These are phyloP conservation scores for Crithidia acanthocephali DNA, from an alignment of 208 protist genomes.

Conservation along the genomic window DNA sequence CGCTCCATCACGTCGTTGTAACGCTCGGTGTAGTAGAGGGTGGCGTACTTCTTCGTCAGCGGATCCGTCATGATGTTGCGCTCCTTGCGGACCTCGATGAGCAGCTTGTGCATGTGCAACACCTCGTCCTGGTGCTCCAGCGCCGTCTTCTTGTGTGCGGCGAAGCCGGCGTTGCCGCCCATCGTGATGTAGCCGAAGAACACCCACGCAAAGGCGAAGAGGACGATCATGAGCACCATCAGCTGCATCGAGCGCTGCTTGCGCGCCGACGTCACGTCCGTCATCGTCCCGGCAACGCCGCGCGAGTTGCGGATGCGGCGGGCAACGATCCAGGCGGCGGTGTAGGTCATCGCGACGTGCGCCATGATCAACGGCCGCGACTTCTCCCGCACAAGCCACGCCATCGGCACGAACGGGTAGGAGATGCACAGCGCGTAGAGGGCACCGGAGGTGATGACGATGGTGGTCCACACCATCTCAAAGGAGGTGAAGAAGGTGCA, in stretches of 20 bases:
- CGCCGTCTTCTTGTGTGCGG: constrained; percentile 45
- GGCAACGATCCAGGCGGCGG: constrained; percentile 23
- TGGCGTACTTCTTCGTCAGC: constrained; percentile 40
- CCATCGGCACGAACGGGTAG: constrained; percentile 83
- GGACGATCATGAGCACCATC: constrained; percentile 48
- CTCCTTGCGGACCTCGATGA: constrained; percentile 43
- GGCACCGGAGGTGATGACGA: constrained; percentile 20
- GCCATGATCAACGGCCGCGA: constrained; percentile 45
- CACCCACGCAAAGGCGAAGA: constrained; percentile 43
- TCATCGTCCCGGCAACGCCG: constrained; percentile 19
- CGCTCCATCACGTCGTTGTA: constrained; percentile 42
- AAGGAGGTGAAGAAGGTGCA: constrained; percentile 51
- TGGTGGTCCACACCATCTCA: constrained; percentile 38
- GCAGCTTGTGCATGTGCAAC: constrained; percentile 61
- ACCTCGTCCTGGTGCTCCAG: constrained; percentile 50
- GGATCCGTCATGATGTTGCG: constrained; percentile 61
- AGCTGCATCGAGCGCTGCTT: constrained; percentile 66
- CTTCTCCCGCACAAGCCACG: constrained; percentile 66
- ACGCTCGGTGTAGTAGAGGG: constrained; percentile 32
- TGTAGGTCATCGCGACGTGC: constrained; percentile 38
- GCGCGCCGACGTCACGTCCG: constrained; percentile 30
- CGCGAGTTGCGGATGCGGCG: constrained; percentile 35
- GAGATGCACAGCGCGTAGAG: constrained; percentile 68
- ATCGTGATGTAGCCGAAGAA: constrained; percentile 47
- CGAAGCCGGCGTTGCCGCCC: constrained; percentile 41